phyloP scores from a whole-genome alignment of 2,329 filamentous ascomycete genomes.

The Stagonosporopsis chrysanthemi region DNA sequence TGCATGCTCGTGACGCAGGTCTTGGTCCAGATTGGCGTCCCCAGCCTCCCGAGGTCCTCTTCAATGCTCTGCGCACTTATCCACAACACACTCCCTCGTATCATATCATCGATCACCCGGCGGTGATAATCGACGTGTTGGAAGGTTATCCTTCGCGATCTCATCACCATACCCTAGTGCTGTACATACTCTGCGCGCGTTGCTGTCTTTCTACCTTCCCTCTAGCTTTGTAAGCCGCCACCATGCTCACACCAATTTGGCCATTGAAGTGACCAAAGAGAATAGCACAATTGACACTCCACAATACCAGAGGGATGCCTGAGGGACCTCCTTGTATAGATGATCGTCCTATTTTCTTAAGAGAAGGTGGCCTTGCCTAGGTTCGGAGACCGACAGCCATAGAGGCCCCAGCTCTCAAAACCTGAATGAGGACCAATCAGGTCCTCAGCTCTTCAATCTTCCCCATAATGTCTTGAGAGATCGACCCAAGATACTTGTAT shows the following conservation, averaged over 20 bases:
- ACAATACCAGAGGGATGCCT: not conserved
- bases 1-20: not conserved
- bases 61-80: not conserved
- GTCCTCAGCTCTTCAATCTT: not conserved
- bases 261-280: not conserved
- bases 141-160: not conserved
- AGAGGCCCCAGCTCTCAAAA: not conserved
- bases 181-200: not conserved
- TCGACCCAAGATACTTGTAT: not conserved
- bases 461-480: too few species aligned
- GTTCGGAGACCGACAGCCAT: slow-evolving; percentile 11
- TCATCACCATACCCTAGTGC: not conserved
- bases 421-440: not conserved
- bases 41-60: not conserved
- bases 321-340: not conserved
- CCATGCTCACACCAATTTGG: not conserved
- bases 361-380: not conserved
- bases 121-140: not conserved
- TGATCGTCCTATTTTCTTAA: not conserved
- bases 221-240: not conserved
- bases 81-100: not conserved
- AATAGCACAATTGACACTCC: not conserved
- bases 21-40: not conserved
- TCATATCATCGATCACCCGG: too few species aligned
- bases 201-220: not conserved